Conservation (phyloP, 352 stramenopile genomes). For the Pythium graminicola region DNA sequence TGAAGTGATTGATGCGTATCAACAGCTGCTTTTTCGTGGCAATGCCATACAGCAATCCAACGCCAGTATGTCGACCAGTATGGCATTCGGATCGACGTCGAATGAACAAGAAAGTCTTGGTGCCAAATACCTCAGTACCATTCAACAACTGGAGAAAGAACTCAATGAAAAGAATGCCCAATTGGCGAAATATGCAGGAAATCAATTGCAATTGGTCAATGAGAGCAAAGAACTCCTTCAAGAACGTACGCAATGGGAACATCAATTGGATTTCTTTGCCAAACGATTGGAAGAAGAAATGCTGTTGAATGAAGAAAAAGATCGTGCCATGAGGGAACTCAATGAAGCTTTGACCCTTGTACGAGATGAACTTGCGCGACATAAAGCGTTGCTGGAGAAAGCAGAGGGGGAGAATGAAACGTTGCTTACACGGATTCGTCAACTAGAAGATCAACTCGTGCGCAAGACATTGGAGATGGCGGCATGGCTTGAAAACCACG, state of each 20-base stretch:
- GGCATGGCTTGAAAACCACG: constrained; percentile 44
- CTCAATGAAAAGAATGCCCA: constrained; percentile 60
- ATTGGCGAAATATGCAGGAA: constrained; percentile 40
- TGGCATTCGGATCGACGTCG: constrained; percentile 1
- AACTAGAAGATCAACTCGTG: constrained; percentile 53
- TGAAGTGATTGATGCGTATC: constrained; percentile 53
- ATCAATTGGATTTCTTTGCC: constrained; percentile 45
- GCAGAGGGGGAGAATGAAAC: constrained; percentile 38
- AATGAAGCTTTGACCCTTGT: constrained; percentile 38
- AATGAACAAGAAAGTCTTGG: constrained; percentile 20
- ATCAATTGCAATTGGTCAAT: constrained; percentile 57
- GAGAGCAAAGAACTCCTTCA: constrained; percentile 73
- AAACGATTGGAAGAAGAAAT: constrained; percentile 61
- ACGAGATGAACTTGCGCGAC: constrained; percentile 54
- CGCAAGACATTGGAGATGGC: constrained; percentile 55
- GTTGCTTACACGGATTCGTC: constrained; percentile 32
- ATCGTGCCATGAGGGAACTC: constrained; percentile 58
- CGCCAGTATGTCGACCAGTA: constrained; percentile 15
- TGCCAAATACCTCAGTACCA: constrained; percentile 46
- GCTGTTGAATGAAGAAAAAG: constrained; percentile 54
- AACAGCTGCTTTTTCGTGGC: constrained; percentile 57
- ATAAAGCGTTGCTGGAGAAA: constrained; percentile 43
- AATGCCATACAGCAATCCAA: constrained; percentile 17
- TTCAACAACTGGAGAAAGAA: constrained; percentile 65
- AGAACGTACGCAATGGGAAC: constrained; percentile 51